These are phyloP conservation scores for Pyronema omphalodes DNA, from an alignment of 495 filamentous ascomycete species.

Conservation along the genomic window DNA sequence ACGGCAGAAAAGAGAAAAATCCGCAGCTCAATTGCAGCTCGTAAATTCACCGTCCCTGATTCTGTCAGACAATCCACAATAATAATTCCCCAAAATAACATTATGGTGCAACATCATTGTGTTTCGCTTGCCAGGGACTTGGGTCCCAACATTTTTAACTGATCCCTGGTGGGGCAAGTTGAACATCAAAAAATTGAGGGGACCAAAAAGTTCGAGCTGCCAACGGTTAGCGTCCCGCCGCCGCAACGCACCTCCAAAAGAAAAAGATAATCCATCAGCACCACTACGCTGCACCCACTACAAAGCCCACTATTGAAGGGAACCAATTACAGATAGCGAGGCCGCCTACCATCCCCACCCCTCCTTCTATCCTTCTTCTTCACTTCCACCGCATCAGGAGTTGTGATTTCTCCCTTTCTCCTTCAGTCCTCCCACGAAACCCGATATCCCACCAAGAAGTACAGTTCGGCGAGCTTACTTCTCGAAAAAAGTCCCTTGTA, in stretches of 20 bases:
- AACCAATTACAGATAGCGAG: neutral
- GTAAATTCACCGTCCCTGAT: too few relatives aligned
- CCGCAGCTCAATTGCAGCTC: too few relatives aligned
- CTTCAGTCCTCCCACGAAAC: neutral
- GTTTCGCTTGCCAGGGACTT: neutral
- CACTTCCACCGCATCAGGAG: neutral
- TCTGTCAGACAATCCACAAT: too few relatives aligned
- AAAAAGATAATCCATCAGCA: neutral
- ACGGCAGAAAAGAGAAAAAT: too few relatives aligned
- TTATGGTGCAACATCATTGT: too few relatives aligned
- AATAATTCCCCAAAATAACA: too few relatives aligned
- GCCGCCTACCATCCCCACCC: neutral
- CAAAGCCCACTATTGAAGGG: neutral
- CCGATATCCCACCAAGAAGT: neutral
- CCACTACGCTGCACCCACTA: neutral
- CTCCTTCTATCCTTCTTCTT: neutral
- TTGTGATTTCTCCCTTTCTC: neutral
- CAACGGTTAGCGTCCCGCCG: constrained; percentile 1
- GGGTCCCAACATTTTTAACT: constrained; percentile 3
- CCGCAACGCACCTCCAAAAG: neutral
- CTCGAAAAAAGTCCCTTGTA: neutral
- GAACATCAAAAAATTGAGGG: neutral
- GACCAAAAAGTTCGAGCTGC: neutral
- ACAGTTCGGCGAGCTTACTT: neutral
- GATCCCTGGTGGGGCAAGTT: neutral